These are phyloP conservation scores for Auricularia cornea DNA, from an alignment of 768 basidiomycete genomes.

Conservation along the genomic window DNA sequence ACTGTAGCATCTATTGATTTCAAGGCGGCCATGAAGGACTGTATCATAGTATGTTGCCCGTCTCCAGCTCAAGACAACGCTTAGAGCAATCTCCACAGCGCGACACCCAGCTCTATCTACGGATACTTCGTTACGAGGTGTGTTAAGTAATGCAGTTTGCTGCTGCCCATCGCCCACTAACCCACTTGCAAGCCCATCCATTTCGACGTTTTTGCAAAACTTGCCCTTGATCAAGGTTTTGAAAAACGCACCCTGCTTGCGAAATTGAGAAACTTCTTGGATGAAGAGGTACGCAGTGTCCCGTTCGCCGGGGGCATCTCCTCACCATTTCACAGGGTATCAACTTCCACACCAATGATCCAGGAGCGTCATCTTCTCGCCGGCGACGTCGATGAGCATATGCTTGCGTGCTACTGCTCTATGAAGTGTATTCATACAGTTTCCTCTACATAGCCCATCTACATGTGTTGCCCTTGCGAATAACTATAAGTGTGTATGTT, in stretches of 20 bases:
- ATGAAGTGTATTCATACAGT: background rate
- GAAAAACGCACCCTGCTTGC: conserved; percentile 26
- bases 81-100: conserved; percentile 4
- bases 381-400: background rate
- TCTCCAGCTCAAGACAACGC: background rate
- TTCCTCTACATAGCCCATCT: no score
- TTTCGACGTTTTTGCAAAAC: conserved; percentile 42
- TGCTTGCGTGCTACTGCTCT: background rate
- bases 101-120: conserved; percentile 41
- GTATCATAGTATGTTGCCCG: background rate
- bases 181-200: conserved; percentile 43
- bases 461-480: background rate
- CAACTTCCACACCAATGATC: conserved; percentile 36
- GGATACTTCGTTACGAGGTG: conserved; percentile 62
- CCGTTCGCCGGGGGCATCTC: background rate
- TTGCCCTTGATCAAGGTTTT: conserved; percentile 28
- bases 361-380: background rate
- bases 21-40: background rate
- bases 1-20: background rate
- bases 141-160: no score
- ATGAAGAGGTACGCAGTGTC: conserved; percentile 37
- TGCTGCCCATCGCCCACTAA: no score
- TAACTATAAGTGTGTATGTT: background rate
- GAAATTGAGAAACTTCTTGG: conserved; percentile 43
- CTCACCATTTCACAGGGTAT: conserved; percentile 34